phyloP scores from a whole-genome alignment of 1,139 yeast genomes.

The Taiozyma sp. region DNA sequence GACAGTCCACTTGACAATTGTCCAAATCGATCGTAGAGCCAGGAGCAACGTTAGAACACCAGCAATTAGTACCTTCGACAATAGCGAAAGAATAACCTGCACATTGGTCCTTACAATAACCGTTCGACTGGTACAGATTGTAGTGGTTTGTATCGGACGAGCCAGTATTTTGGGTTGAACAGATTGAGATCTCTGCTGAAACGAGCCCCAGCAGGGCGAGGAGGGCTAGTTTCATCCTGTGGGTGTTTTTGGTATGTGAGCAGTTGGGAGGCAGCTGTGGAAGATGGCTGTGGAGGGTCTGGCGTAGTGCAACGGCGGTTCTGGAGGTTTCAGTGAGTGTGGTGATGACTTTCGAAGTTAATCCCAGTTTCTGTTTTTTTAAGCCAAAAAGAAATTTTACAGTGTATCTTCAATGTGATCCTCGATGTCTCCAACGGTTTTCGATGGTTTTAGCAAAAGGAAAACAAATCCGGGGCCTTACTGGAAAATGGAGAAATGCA shows the following conservation, averaged over 20 bases:
- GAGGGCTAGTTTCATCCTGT: background rate
- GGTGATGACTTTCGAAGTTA: background rate
- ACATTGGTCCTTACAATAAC: conserved; percentile 28
- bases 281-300: background rate
- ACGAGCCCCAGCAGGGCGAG: background rate
- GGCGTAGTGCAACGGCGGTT: background rate
- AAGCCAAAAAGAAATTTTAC: too few relatives aligned
- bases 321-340: background rate
- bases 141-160: conserved; percentile 4
- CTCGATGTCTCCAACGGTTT: too few relatives aligned
- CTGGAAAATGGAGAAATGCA: too few relatives aligned
- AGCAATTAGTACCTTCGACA: conserved; percentile 26
- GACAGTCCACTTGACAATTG: conserved; percentile 24
- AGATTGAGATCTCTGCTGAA: conserved; percentile 12
- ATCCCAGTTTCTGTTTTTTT: background rate
- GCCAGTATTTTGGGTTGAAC: conserved; percentile 30
- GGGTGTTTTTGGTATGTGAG: background rate
- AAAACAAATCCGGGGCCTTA: background rate
- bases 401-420: too few relatives aligned
- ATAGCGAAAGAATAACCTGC: conserved; percentile 25
- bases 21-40: conserved; percentile 10
- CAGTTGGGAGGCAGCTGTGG: background rate
- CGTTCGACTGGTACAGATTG: conserved; percentile 25
- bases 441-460: too few relatives aligned
- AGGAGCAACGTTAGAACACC: conserved; percentile 31